Evolutionary conservation across 805 yeast species (phyloP), one percentile per base, ranked within the genome.

Genomic region (Yarrowia hollandica): DNA sequence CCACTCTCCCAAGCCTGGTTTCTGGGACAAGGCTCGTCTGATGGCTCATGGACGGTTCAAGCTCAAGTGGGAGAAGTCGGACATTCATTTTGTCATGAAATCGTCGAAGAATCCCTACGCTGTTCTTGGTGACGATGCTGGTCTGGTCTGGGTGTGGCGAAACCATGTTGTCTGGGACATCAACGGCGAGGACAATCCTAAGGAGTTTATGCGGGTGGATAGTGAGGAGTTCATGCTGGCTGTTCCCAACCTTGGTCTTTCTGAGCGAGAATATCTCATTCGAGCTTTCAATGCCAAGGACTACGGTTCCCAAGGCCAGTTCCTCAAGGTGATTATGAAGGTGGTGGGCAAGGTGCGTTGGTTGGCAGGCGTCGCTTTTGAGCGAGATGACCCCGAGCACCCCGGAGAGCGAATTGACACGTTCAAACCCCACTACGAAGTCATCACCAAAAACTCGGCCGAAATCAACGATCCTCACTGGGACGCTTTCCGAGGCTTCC

Each of bases 11-110:
- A 86, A 86, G 64, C 73, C 90, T 12, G 98, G 98, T 0, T 84
- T 90, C 64, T 91, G 98, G 98, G 98, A 91, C 71, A 92, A 90
- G 69, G 71, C 90, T 23, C 74, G 96, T 52, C 77, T 84, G 25
- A 76, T 86, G 14, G 74, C 90, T 65, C 97, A 91, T 73, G 96
- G 96, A 0, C 79, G 81, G 16, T 71, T 85, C 57, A 71, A 70
- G 2, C 76, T 90, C 59, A 67, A 72, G 14, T 80, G 88, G 77
- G 71, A 72, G 2, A 70, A 80, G 19, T 74, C 79, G 1, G 79
- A 74, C 5, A 68, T 74, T n/a, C 68, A 69, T 58, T 63, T 74
- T 11, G 60, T 68, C 34, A 63, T 73, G 67, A 87, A 88, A 67
- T 94, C 96, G 0, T 82, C 92, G 0, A 77, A 83, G 57, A 85